A percentile compares a stretch with the other conserved stretches of the same genome.
These are phyloP conservation scores for Graphium sp. DNA, from an alignment of 2,329 filamentous ascomycete species.

Conservation along the genomic window DNA sequence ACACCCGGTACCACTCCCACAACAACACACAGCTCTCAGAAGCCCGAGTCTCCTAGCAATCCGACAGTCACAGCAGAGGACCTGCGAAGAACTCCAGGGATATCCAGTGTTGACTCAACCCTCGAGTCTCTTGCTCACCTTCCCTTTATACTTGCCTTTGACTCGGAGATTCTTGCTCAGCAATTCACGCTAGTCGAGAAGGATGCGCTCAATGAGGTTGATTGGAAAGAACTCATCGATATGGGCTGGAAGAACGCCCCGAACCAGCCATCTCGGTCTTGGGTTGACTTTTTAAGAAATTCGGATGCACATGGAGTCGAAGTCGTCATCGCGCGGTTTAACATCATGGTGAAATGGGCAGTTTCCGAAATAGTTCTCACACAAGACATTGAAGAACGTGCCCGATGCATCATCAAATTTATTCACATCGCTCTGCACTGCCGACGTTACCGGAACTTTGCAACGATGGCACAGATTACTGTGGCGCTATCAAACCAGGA, in stretches of 20 bases:
- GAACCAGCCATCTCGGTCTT: constrained; percentile 50
- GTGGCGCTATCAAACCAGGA: constrained; percentile 63
- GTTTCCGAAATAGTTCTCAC: constrained; percentile 68
- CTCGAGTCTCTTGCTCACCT: constrained; percentile 41
- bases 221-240: constrained; percentile 76
- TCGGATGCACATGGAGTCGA: constrained; percentile 61
- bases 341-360: constrained; percentile 77
- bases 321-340: constrained; percentile 73
- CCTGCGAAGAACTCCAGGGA: constrained; percentile 16
- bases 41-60: constrained; percentile 13
- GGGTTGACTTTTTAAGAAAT: constrained; percentile 65
- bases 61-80: constrained; percentile 17
- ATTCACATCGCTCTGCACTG: constrained; percentile 70
- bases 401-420: constrained; percentile 61
- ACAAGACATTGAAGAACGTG: constrained; percentile 52
- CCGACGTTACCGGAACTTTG: constrained; percentile 63
- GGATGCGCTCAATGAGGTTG: constrained; percentile 70
- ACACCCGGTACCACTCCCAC: constrained; percentile 33
- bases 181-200: constrained; percentile 79
- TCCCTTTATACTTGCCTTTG: constrained; percentile 67
- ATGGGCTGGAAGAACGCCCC: constrained; percentile 64
- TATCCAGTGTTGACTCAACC: constrained; percentile 11
- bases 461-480: constrained; percentile 66
- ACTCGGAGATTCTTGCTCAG: constrained; percentile 62
- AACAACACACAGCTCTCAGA: constrained; percentile 19